phyloP scores from a whole-genome alignment of 129 eudicot species.

The Oenanthe sinensis region DNA sequence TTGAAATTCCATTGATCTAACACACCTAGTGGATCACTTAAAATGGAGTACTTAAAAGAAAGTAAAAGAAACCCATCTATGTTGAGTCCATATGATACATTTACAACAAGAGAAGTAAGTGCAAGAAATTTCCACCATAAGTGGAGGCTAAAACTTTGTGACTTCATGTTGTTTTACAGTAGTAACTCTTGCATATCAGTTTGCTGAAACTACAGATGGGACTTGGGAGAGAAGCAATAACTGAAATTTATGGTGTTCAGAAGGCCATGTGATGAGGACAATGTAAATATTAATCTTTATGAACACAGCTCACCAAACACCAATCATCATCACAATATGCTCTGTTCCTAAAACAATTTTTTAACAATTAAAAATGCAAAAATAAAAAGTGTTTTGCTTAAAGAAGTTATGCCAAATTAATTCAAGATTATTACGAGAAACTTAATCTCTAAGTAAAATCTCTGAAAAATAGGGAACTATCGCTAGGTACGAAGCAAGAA shows the following conservation, averaged over 20 bases:
- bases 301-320: slow-evolving; percentile 46
- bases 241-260: slow-evolving; percentile 52
- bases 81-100: slow-evolving; percentile 31
- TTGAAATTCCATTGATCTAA: slow-evolving; percentile 46
- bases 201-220: slow-evolving; percentile 27
- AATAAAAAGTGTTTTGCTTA: too few species aligned
- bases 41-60: slow-evolving; percentile 56
- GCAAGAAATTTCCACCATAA: slow-evolving; percentile 24
- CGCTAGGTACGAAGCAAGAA: too few species aligned
- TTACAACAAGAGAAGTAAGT: slow-evolving; percentile 15
- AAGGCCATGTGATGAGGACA: slow-evolving; percentile 49
- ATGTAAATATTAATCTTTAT: slow-evolving; percentile 9
- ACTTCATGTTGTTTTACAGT: slow-evolving; percentile 26
- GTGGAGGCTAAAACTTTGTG: slow-evolving; percentile 32
- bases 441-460: not conserved
- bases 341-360: not conserved
- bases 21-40: slow-evolving; percentile 60
- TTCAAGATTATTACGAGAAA: not conserved
- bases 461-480: too few species aligned
- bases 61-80: slow-evolving; percentile 64
- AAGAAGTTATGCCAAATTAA: not conserved
- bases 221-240: slow-evolving; percentile 10
- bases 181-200: slow-evolving; percentile 31
- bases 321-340: slow-evolving; percentile 50
- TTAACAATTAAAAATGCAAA: not conserved